Base-by-base conservation (phyloP, 305 asterid species). In the Salvia sclarea region DNA sequence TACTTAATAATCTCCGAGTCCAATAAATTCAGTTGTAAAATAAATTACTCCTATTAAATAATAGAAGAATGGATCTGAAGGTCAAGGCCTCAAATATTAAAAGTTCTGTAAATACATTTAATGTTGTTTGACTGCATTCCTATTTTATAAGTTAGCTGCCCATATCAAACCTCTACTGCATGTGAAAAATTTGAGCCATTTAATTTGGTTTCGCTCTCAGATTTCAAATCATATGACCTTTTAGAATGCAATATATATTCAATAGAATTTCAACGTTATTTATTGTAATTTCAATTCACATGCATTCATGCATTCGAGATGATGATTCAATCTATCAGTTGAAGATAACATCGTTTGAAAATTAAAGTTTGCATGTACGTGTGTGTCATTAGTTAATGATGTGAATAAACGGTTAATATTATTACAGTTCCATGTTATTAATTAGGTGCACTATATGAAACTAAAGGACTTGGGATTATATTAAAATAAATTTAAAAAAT, bases 1-100 rank as follows among this genome's bases (percentile, higher is more conserved):
- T n/a, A n/a, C n/a, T n/a, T 22, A 56, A 43, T 43, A 14, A 28
- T 57, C 57, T 13, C 21, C 17, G 2, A 14, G 35, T 49, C 14
- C 53, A 69, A 50, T 50, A 40, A 48, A 35, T 60, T 41, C 62
- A 24, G 35, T 6, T 30, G 49, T n/a, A 20, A 14, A 62, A 16
- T 10, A 25, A 16, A 8, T 31, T 11, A n/a, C n/a, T n/a, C n/a
- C n/a, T n/a, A 49, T 24, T 24, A 59, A 40, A 59, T 8, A 12
- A 18, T 41, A 28, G 38, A 59, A 28, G 21, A 41, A 38, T 38
- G 40, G 69, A 66, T 66, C 72, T 59, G 40, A 37, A 48, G 68
- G 67, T 72, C 66, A 72, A 72, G 33, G 43, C 31, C 65, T 45
- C 58, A 53, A 63, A 8, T 64, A 43, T 54, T 20, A 47, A 57